Evolutionary conservation across 768 basidiomycete genomes (phyloP).

Genomic region (Mycena leptocephala): DNA sequence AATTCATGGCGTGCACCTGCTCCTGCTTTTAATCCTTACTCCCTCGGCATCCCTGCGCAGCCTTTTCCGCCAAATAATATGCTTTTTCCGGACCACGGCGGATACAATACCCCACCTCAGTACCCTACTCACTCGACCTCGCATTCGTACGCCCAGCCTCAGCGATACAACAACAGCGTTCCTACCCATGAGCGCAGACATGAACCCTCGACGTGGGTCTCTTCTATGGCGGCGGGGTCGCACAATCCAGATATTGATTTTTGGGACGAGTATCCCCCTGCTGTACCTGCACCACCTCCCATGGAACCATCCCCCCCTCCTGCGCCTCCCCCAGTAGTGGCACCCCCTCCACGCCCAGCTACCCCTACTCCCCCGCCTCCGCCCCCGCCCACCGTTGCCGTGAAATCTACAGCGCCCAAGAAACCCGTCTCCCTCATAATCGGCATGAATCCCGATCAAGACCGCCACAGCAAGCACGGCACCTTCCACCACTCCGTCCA

Average conservation of each 20-base stretch:
- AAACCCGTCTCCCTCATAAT: conserved; percentile 46
- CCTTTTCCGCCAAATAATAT: conserved; percentile 1
- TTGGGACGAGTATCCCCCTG: conserved; percentile 29
- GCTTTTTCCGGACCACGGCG: background rate
- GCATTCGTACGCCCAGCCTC: conserved; percentile 34
- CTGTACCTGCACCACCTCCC: conserved; percentile 21
- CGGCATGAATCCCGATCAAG: conserved; percentile 64
- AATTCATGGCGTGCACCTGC: conserved; percentile 24
- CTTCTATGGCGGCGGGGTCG: conserved; percentile 55
- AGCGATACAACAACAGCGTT: background rate
- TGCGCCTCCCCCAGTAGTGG: conserved; percentile 16
- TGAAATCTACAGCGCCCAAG: background rate
- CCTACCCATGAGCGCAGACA: background rate
- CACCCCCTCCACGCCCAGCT: conserved; percentile 41
- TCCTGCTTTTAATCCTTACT: conserved; percentile 28
- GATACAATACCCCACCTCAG: background rate
- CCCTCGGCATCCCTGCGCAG: background rate
- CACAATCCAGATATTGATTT: conserved; percentile 10
- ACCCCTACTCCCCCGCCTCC: conserved; percentile 37
- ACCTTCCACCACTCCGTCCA: conserved; percentile 52
- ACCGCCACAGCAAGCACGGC: conserved; percentile 64
- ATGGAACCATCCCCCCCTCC: conserved; percentile 27
- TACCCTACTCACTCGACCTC: conserved; percentile 8
- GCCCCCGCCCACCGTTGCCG: background rate
- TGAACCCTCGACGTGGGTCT: conserved; percentile 52